These are phyloP conservation scores for Tremellales sp. DNA, from an alignment of 1,284 basidiomycete genomes.

Conservation along the genomic window DNA sequence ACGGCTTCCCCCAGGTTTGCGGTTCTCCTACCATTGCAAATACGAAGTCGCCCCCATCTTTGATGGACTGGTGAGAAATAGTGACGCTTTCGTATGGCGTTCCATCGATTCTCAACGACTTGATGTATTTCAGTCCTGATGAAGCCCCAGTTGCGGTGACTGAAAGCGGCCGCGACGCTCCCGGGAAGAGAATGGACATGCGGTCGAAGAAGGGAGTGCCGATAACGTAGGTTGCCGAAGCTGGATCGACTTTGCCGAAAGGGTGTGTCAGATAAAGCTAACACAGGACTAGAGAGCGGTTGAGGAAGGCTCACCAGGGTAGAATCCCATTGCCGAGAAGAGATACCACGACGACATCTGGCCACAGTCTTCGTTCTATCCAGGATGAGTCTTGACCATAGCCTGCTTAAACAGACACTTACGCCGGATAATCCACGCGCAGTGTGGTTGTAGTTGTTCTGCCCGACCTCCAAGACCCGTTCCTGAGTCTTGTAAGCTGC, in stretches of 20 bases:
- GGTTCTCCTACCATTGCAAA: slow-evolving; percentile 64
- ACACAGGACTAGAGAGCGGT: background rate
- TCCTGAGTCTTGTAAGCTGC: slow-evolving; percentile 66
- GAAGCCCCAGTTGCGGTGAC: slow-evolving; percentile 58
- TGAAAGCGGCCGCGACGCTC: slow-evolving; percentile 48
- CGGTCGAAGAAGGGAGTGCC: slow-evolving; percentile 71
- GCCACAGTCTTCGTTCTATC: slow-evolving; percentile 78
- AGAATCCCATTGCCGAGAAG: slow-evolving; percentile 76
- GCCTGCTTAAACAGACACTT: slow-evolving; percentile 65
- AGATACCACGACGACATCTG: slow-evolving; percentile 87
- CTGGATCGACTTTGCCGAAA: slow-evolving; percentile 61
- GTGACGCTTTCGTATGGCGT: slow-evolving; percentile 50
- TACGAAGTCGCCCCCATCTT: slow-evolving; percentile 53
- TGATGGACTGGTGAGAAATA: slow-evolving; percentile 58
- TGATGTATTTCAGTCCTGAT: slow-evolving; percentile 57
- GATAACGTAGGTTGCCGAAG: slow-evolving; percentile 66
- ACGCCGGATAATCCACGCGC: slow-evolving; percentile 43
- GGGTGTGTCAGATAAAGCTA: background rate
- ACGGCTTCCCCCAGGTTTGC: slow-evolving; percentile 50
- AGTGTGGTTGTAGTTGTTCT: slow-evolving; percentile 63
- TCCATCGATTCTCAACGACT: slow-evolving; percentile 58
- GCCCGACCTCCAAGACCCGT: slow-evolving; percentile 64
- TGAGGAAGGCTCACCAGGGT: slow-evolving; percentile 52
- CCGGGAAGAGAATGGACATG: slow-evolving; percentile 58
- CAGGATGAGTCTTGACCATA: slow-evolving; percentile 1